Conservation (phyloP, 2,329 filamentous ascomycete genomes). For the Sarocladium strictum region DNA sequence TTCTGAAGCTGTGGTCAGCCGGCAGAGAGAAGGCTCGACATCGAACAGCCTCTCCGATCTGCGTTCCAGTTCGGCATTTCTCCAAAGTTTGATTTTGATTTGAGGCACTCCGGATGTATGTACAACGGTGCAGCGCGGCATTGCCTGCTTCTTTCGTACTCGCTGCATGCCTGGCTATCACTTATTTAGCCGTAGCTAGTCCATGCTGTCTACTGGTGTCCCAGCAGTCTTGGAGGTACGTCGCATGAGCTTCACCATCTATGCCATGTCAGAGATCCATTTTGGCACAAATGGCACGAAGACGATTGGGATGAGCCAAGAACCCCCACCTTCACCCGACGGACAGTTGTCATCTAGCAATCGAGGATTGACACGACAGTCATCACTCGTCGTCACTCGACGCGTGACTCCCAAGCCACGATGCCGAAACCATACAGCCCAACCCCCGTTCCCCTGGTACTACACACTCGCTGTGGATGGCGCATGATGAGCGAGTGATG, state of each 20-base stretch:
- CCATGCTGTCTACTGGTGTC: no score
- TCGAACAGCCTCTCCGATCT: background rate
- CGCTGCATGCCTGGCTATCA: no score
- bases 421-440: background rate
- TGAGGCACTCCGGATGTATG: no score
- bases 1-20: background rate
- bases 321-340: background rate
- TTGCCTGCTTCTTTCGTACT: no score
- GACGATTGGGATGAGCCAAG: background rate
- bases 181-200: no score
- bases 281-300: background rate
- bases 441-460: background rate
- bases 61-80: background rate
- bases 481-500: slow-evolving; percentile 1
- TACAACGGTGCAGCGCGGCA: no score
- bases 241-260: background rate
- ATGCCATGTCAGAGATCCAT: background rate
- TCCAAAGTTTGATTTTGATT: no score
- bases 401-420: background rate
- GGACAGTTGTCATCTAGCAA: background rate
- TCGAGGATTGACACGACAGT: slow-evolving; percentile 1
- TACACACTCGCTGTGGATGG: background rate
- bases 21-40: background rate
- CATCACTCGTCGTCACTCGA: background rate
- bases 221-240: no score